A percentile compares a stretch with the other conserved stretches of the same genome.
Conservation (phyloP, 257 asterid genomes). For the Anisodus acutangulus region DNA sequence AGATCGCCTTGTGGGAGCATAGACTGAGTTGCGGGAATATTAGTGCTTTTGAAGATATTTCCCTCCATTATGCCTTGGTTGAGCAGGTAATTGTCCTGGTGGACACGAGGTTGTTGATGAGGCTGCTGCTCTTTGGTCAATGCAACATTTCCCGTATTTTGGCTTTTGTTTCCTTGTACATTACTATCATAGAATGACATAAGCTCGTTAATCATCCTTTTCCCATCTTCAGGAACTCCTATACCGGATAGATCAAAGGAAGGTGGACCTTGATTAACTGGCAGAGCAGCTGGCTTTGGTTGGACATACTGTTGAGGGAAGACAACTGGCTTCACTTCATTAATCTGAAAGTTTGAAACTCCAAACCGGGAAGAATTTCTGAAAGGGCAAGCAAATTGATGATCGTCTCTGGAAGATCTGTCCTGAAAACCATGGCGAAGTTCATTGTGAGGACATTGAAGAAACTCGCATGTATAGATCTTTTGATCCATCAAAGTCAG, state of each 20-base stretch:
- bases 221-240: slow-evolving; percentile 85
- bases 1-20: slow-evolving; percentile 39
- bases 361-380: slow-evolving; percentile 45
- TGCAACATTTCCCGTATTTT: slow-evolving; percentile 34
- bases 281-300: slow-evolving; percentile 38
- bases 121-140: slow-evolving; percentile 49
- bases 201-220: slow-evolving; percentile 66
- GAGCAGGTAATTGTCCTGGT: slow-evolving; percentile 47
- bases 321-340: slow-evolving; percentile 51
- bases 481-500: slow-evolving; percentile 54
- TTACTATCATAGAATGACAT: slow-evolving; percentile 67
- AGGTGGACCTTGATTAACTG: slow-evolving; percentile 37
- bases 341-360: slow-evolving; percentile 46
- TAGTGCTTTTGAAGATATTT: slow-evolving; percentile 48
- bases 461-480: slow-evolving; percentile 70
- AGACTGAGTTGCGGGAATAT: slow-evolving; percentile 38
- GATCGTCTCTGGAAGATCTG: slow-evolving; percentile 64
- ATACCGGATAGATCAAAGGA: slow-evolving; percentile 60
- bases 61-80: slow-evolving; percentile 51
- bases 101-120: slow-evolving; percentile 43
- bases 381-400: slow-evolving; percentile 68
- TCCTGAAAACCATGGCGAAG: slow-evolving; percentile 64
- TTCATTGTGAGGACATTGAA: slow-evolving; percentile 70
- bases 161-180: slow-evolving; percentile 49
- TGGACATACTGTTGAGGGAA: slow-evolving; percentile 57